Evolutionary conservation across 1,284 basidiomycete species (phyloP).

Genomic region (Malassezia nana): DNA sequence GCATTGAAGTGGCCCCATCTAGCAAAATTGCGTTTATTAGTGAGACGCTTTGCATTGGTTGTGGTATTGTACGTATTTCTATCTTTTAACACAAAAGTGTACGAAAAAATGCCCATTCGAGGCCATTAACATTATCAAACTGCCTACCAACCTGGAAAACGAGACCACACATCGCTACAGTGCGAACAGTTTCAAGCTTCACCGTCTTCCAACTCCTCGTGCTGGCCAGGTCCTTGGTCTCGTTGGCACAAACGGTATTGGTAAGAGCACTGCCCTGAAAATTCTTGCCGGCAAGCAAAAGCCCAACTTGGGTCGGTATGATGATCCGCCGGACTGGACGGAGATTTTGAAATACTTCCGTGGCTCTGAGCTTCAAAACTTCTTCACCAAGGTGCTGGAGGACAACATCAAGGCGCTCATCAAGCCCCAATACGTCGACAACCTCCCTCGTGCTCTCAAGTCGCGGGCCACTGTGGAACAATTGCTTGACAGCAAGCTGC

Average conservation of each 20-base stretch:
- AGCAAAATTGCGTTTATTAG: conserved; percentile 47
- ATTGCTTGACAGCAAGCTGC: conserved; percentile 43
- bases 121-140: conserved; percentile 48
- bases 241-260: conserved; percentile 48
- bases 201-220: conserved; percentile 43
- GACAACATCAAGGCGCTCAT: conserved; percentile 49
- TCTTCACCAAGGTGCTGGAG: conserved; percentile 48
- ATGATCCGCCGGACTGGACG: conserved; percentile 47
- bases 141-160: conserved; percentile 46
- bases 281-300: conserved; percentile 48
- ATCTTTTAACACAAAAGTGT: conserved; percentile 19
- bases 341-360: conserved; percentile 48
- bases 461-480: conserved; percentile 36
- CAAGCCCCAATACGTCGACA: conserved; percentile 49
- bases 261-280: conserved; percentile 47
- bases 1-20: conserved; percentile 39
- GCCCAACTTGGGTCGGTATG: conserved; percentile 47
- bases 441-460: conserved; percentile 47
- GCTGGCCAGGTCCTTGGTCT: conserved; percentile 47
- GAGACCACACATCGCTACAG: conserved; percentile 48
- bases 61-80: conserved; percentile 31
- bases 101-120: conserved; percentile 48
- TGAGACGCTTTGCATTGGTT: conserved; percentile 47
- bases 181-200: conserved; percentile 48
- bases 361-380: conserved; percentile 47